phyloP scores from a whole-genome alignment of 352 stramenopile genomes.

The Phytophthora palmivora region DNA sequence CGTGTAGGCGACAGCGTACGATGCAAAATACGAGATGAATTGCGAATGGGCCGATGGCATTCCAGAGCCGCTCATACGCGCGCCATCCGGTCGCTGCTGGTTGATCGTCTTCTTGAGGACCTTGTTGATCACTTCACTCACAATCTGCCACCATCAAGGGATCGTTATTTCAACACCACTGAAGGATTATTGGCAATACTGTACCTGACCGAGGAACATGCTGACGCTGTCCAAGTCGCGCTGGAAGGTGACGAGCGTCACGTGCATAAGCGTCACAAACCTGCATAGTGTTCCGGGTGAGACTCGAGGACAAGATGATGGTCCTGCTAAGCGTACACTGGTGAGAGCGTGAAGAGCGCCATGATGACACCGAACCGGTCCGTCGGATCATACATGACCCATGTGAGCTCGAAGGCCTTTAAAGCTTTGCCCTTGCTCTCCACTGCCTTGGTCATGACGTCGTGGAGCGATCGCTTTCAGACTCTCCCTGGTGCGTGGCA shows the following conservation, averaged over 20 bases:
- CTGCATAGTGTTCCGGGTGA: conserved; percentile 31
- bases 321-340: conserved; percentile 52
- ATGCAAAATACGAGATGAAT: conserved; percentile 82
- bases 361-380: conserved; percentile 77
- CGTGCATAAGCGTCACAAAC: conserved; percentile 89
- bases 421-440: conserved; percentile 28
- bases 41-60: conserved; percentile 86
- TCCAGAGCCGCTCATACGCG: conserved; percentile 59
- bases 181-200: neutral
- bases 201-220: conserved; percentile 75
- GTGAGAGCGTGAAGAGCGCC: conserved; percentile 79
- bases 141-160: conserved; percentile 39
- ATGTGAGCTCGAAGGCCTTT: conserved; percentile 79
- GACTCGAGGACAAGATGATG: neutral
- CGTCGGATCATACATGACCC: conserved; percentile 76
- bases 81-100: conserved; percentile 69
- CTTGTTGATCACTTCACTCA: conserved; percentile 80
- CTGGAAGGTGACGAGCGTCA: conserved; percentile 81
- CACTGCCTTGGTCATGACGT: conserved; percentile 16
- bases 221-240: conserved; percentile 76
- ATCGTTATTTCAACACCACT: neutral
- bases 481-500: neutral
- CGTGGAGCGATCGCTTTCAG: conserved; percentile 4
- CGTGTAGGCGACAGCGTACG: conserved; percentile 75
- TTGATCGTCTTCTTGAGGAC: conserved; percentile 80